A percentile compares a stretch with the other conserved stretches of the same genome.
Evolutionary conservation across 1,284 basidiomycete genomes (phyloP).

Genomic region (Apiotrichum veenhuisii): DNA sequence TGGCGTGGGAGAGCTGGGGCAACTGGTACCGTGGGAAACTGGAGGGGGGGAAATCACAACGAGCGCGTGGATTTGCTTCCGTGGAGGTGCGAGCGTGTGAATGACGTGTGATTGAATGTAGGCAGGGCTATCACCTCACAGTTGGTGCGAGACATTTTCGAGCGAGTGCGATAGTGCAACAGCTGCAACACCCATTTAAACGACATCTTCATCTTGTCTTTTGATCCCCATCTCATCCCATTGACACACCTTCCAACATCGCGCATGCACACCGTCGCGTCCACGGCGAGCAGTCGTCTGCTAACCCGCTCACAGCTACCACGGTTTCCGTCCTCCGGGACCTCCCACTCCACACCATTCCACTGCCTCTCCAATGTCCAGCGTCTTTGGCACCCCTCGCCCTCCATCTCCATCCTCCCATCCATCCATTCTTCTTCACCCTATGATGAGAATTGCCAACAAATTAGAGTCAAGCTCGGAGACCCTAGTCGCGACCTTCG

Average conservation of each 20-base stretch:
- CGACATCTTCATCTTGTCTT: neutral
- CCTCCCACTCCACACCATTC: too few relatives aligned
- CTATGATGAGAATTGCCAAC: slow-evolving; percentile 30
- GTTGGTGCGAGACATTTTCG: slow-evolving; percentile 1
- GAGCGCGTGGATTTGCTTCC: too few relatives aligned
- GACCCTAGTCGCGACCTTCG: slow-evolving; percentile 21
- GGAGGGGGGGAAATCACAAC: too few relatives aligned
- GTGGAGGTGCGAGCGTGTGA: too few relatives aligned
- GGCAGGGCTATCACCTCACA: too few relatives aligned
- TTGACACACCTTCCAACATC: neutral
- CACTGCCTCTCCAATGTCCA: neutral
- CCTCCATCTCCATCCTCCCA: neutral
- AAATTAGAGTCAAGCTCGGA: slow-evolving; percentile 29
- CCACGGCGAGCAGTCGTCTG: neutral
- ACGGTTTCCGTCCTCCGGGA: too few relatives aligned
- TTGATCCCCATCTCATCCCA: neutral
- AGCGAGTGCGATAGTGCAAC: neutral
- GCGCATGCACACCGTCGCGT: neutral
- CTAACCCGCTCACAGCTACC: neutral
- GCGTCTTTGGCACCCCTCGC: neutral
- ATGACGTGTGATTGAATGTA: too few relatives aligned
- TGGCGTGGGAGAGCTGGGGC: neutral
- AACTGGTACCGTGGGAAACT: too few relatives aligned
- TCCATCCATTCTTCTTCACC: slow-evolving; percentile 1
- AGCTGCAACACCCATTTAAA: neutral